These are phyloP conservation scores for Macadamia integrifolia DNA, from an alignment of 164 flowering plant genomes.

Conservation along the genomic window DNA sequence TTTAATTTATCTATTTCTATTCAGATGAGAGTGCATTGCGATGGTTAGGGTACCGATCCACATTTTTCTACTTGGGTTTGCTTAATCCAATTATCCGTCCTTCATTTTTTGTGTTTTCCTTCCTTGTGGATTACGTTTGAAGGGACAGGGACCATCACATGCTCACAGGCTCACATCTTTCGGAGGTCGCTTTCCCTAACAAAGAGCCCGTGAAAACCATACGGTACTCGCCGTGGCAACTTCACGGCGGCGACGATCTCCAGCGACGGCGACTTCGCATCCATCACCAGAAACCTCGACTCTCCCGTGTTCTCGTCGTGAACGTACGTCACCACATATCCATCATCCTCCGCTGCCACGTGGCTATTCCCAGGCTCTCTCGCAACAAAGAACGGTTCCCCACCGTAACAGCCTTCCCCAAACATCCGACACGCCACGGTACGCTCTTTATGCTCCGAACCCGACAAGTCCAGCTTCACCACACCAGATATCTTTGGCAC, in stretches of 20 bases:
- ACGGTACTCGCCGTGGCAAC: slow-evolving; percentile 73
- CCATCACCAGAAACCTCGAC: slow-evolving; percentile 74
- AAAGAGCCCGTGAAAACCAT: slow-evolving; percentile 82
- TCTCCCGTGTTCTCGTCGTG: slow-evolving; percentile 56
- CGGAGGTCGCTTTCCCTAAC: slow-evolving; percentile 48
- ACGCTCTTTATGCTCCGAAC: slow-evolving; percentile 27
- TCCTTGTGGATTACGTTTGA: too few relatives aligned
- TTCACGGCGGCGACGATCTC: slow-evolving; percentile 63
- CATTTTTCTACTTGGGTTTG: too few relatives aligned
- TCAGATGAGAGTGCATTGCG: too few relatives aligned
- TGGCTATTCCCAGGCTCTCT: slow-evolving; percentile 32
- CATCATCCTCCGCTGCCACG: slow-evolving; percentile 65
- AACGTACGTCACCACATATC: slow-evolving; percentile 47
- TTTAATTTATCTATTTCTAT: too few relatives aligned
- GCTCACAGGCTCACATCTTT: background rate
- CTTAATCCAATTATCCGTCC: too few relatives aligned
- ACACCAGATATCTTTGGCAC: slow-evolving; percentile 64
- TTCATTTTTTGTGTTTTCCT: too few relatives aligned
- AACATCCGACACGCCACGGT: slow-evolving; percentile 49
- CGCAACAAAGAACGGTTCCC: slow-evolving; percentile 72
- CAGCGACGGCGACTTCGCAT: slow-evolving; percentile 66
- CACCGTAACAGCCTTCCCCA: slow-evolving; percentile 61
- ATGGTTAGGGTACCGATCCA: too few relatives aligned
- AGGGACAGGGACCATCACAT: too few relatives aligned
- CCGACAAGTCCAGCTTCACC: slow-evolving; percentile 49